Base-by-base conservation (phyloP, 352 stramenopile genomes). In the Globisporangium parvum region DNA sequence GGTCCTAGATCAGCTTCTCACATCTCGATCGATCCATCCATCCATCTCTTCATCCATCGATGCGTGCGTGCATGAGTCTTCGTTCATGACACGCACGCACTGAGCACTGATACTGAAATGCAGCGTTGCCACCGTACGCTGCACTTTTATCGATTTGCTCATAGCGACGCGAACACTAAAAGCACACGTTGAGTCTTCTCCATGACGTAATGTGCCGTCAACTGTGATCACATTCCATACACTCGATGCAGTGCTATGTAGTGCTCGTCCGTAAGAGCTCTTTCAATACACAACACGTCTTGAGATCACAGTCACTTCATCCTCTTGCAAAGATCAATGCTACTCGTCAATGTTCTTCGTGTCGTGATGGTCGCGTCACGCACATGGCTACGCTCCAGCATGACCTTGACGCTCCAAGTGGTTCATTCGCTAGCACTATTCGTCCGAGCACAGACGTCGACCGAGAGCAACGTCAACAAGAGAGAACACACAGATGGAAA, bases 201-300 rank as follows among this genome's bases (percentile, higher is more conserved):
- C 47, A 65, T 89, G 77, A 79, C 81, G 67, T 63, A 89, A 87
- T 87, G 79, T 89, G 79, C 79, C 79, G 79, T 89, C 79, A 89
- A 89, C 66, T 82, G 79, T 87, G 72, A 54, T 89, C 79, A 89
- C 75, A 89, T 57, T 35, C 60, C 9, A 47, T 15, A 10, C 15
- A 40, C 6, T 49, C 23, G 1, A 53, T 14, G 8, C 6, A 56
- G 31, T 6, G 26, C 26, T 31, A 2, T 37, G 31, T 37, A 37
- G 31, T 56, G 41, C 39, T 26, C 37, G 51, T 21, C n/a, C 21
- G 49, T 44, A 31, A 6, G 26, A 31, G 26, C 26, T 31, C 26
- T 31, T 31, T 31, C 26, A 31, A 31, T 31, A 31, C 1, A n/a
- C n/a, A n/a, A n/a, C n/a, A n/a, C n/a, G n/a, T n/a, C n/a, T n/a